Conservation (phyloP, 768 basidiomycete species). For the Tricholoma matsutake region DNA sequence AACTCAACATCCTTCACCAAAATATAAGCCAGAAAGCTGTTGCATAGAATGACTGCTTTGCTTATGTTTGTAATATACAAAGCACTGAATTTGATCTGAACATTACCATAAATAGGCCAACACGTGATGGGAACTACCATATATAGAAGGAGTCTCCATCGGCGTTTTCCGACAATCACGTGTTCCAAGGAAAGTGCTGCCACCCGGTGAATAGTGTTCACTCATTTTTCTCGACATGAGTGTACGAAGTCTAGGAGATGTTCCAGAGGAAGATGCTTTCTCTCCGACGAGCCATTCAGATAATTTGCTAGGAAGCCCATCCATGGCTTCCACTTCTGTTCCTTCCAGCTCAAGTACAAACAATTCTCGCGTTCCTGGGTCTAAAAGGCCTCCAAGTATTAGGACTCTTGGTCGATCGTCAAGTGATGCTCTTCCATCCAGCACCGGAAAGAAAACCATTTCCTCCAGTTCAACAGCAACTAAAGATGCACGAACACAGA, state of each 20-base stretch:
- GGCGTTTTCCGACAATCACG: no score
- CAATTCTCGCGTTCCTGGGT: slow-evolving; percentile 8
- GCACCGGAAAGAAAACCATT: slow-evolving; percentile 12
- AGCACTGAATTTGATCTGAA: no score
- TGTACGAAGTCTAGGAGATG: slow-evolving; percentile 28
- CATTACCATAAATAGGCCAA: no score
- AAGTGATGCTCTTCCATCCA: slow-evolving; percentile 13
- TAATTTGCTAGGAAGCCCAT: slow-evolving; percentile 7
- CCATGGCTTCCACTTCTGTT: slow-evolving; percentile 4
- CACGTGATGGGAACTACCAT: no score
- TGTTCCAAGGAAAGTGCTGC: no score
- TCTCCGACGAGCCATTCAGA: slow-evolving; percentile 17
- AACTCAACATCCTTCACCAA: no score
- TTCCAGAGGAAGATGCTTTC: slow-evolving; percentile 29
- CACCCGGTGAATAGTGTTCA: no score
- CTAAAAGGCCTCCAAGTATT: slow-evolving; percentile 28
- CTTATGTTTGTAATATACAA: no score
- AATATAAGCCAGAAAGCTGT: no score
- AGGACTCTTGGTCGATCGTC: slow-evolving; percentile 31
- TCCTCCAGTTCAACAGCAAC: slow-evolving; percentile 19
- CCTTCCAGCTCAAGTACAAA: neutral
- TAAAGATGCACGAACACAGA: slow-evolving; percentile 19
- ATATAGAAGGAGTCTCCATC: no score
- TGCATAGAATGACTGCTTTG: no score
- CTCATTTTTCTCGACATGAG: slow-evolving; percentile 25